Evolutionary conservation across 2,329 filamentous ascomycete genomes (phyloP).

Genomic region (Fusarium mundagurra): DNA sequence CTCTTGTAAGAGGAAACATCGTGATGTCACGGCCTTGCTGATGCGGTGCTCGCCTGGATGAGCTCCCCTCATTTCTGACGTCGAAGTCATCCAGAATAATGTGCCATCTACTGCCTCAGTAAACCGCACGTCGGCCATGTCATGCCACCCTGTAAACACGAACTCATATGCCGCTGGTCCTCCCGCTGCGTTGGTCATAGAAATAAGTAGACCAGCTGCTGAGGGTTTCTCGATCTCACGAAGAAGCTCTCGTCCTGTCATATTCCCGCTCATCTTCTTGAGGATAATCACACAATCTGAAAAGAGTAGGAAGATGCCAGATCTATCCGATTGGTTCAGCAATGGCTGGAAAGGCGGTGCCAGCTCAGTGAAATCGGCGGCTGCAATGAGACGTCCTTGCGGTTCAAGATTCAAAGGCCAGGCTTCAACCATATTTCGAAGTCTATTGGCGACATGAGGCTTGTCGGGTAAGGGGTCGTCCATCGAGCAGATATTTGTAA

Average conservation of each 20-base stretch:
- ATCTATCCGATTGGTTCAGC: slow-evolving; percentile 56
- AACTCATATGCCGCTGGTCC: slow-evolving; percentile 75
- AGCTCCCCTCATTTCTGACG: slow-evolving; percentile 67
- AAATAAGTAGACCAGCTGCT: slow-evolving; percentile 68
- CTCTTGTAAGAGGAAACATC: slow-evolving; percentile 78
- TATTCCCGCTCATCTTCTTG: slow-evolving; percentile 72
- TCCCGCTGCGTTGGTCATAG: slow-evolving; percentile 70
- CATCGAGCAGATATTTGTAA: slow-evolving; percentile 95
- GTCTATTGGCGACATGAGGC: slow-evolving; percentile 75
- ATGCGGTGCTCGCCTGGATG: slow-evolving; percentile 55
- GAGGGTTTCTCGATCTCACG: slow-evolving; percentile 87
- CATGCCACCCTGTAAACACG: slow-evolving; percentile 77
- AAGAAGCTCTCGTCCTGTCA: slow-evolving; percentile 79
- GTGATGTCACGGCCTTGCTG: slow-evolving; percentile 64
- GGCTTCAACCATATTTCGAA: slow-evolving; percentile 79
- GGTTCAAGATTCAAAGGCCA: slow-evolving; percentile 80
- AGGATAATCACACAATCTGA: slow-evolving; percentile 82
- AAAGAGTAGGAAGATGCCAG: slow-evolving; percentile 84
- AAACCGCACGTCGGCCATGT: slow-evolving; percentile 75
- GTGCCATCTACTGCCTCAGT: slow-evolving; percentile 74
- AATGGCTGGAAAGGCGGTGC: slow-evolving; percentile 72
- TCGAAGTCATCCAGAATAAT: slow-evolving; percentile 74
- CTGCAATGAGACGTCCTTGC: slow-evolving; percentile 80
- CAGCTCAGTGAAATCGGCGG: slow-evolving; percentile 82
- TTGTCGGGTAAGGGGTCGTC: slow-evolving; percentile 77